A percentile compares a stretch with the other conserved stretches of the same genome.
Conservation (phyloP, 768 basidiomycete species). For the Tricholomella constricta region DNA sequence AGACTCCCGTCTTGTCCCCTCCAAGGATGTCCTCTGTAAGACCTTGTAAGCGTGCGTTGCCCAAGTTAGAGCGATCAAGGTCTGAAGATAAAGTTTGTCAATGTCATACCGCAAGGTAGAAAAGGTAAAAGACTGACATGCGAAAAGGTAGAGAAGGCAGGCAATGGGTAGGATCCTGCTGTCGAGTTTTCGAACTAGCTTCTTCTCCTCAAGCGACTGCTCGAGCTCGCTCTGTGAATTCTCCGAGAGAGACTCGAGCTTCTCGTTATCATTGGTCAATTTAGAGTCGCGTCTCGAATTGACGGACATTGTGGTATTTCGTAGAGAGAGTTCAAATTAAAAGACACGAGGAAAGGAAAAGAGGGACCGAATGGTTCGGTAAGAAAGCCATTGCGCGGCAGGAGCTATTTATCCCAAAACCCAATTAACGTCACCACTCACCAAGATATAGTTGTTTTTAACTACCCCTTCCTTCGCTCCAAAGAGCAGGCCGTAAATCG, state of each 20-base stretch:
- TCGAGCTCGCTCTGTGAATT: slow-evolving; percentile 13
- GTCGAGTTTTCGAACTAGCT: slow-evolving; percentile 67
- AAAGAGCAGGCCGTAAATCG: slow-evolving; percentile 19
- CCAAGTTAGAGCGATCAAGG: slow-evolving; percentile 77
- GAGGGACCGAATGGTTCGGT: slow-evolving; percentile 9
- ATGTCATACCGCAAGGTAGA: background rate
- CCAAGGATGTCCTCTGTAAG: slow-evolving; percentile 63
- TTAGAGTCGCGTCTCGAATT: slow-evolving; percentile 12
- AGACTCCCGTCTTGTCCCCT: slow-evolving; percentile 65
- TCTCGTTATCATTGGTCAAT: slow-evolving; percentile 26
- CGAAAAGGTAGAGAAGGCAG: slow-evolving; percentile 75
- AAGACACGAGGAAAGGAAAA: slow-evolving; percentile 3
- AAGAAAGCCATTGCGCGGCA: background rate
- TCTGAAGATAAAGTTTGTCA: slow-evolving; percentile 32
- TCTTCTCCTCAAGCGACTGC: slow-evolving; percentile 18
- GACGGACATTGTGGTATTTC: slow-evolving; percentile 6
- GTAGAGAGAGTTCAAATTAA: background rate
- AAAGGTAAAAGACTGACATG: slow-evolving; percentile 50
- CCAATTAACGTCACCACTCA: slow-evolving; percentile 26
- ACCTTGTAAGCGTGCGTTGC: slow-evolving; percentile 78
- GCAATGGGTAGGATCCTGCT: slow-evolving; percentile 67
- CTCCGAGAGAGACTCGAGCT: slow-evolving; percentile 29
- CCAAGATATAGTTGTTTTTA: slow-evolving; percentile 24
- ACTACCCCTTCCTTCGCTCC: slow-evolving; percentile 18
- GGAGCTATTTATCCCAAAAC: slow-evolving; percentile 10